Percentiles rank a stretch among this genome's conserved stretches.
phyloP scores from a whole-genome alignment of 805 yeast genomes.

The Metschnikowia hibisci region DNA sequence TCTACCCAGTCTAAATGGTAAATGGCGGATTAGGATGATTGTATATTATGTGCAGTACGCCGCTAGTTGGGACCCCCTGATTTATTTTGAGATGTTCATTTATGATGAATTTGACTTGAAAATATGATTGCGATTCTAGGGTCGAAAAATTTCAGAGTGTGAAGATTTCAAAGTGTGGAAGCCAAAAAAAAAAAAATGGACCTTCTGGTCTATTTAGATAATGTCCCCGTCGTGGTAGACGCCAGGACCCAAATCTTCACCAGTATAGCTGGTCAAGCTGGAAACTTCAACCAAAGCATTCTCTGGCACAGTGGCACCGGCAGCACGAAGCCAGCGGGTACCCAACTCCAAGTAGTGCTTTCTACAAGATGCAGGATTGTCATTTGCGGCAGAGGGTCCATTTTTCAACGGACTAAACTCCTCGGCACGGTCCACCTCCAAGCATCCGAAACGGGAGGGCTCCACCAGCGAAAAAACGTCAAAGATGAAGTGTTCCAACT shows the following conservation, averaged over 20 bases:
- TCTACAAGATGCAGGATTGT: constrained; percentile 81
- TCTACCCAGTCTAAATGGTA: too few relatives aligned
- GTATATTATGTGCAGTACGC: too few relatives aligned
- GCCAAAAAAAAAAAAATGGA: too few relatives aligned
- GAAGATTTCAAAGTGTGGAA: too few relatives aligned
- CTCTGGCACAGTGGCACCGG: constrained; percentile 61
- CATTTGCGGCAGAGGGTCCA: constrained; percentile 76
- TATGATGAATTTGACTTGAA: too few relatives aligned
- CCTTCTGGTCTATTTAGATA: neutral
- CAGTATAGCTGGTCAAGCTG: constrained; percentile 69
- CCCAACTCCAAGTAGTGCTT: constrained; percentile 61
- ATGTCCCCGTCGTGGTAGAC: constrained; percentile 31
- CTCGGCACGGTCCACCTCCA: constrained; percentile 79
- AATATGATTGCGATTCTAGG: too few relatives aligned
- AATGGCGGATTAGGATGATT: too few relatives aligned
- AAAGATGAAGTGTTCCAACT: constrained; percentile 93
- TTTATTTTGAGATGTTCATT: too few relatives aligned
- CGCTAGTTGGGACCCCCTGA: too few relatives aligned
- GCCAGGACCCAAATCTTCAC: constrained; percentile 51
- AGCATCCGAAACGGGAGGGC: constrained; percentile 73
- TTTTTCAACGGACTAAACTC: constrained; percentile 96
- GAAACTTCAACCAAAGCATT: constrained; percentile 66
- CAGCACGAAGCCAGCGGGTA: constrained; percentile 64
- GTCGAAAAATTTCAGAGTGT: too few relatives aligned
- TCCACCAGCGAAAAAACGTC: constrained; percentile 86